A percentile compares a stretch with the other conserved stretches of the same genome.
Evolutionary conservation across 176 grass and related monocot genomes (phyloP).

Genomic region (Rhynchospora pubera): DNA sequence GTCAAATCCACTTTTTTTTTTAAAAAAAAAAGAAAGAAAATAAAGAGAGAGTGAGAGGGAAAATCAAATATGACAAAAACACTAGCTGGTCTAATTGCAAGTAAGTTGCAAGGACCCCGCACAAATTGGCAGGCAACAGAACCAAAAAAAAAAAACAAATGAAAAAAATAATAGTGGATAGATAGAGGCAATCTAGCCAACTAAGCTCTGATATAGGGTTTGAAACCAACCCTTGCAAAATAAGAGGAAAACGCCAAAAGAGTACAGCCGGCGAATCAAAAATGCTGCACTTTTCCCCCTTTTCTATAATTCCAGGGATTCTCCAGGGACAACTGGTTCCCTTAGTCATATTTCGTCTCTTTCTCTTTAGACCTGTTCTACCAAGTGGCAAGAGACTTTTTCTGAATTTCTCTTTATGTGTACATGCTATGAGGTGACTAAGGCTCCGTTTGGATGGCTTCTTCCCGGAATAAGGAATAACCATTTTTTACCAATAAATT

Average conservation of each 20-base stretch:
- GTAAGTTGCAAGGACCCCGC: background rate
- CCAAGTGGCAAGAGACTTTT: too few species aligned
- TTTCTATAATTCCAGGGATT: background rate
- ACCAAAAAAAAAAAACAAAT: background rate
- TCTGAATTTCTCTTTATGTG: too few species aligned
- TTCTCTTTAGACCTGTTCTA: background rate
- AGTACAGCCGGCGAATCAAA: slow-evolving; percentile 14
- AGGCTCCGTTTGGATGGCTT: too few species aligned
- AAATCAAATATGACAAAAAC: background rate
- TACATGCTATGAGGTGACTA: too few species aligned
- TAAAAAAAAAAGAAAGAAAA: background rate
- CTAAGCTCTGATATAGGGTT: slow-evolving; percentile 12
- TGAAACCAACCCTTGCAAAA: background rate
- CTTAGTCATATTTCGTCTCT: background rate
- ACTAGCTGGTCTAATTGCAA: background rate
- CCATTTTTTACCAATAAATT: too few species aligned
- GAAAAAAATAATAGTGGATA: background rate
- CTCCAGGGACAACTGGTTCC: background rate
- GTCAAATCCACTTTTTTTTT: background rate
- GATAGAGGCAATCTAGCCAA: slow-evolving; percentile 14
- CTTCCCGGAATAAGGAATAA: too few species aligned
- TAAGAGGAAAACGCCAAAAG: slow-evolving; percentile 6
- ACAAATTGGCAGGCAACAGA: background rate
- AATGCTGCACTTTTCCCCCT: background rate
- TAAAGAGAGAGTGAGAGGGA: background rate